Percentiles rank a stretch among this genome's conserved stretches.
Conservation (phyloP, 2,329 filamentous ascomycete genomes). For the Cercospora sesami region DNA sequence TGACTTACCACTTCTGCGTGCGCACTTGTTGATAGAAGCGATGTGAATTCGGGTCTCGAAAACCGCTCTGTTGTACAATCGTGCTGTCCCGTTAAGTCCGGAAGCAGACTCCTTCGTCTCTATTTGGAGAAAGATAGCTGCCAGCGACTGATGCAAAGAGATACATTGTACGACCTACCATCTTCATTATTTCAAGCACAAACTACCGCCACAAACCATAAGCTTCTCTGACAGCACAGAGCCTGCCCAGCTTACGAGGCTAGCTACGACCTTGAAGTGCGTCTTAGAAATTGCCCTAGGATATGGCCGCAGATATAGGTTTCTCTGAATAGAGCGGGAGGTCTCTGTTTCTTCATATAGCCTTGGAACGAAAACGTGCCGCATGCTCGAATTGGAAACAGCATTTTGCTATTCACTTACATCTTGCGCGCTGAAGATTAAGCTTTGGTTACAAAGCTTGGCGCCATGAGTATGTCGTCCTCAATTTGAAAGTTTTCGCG, state of each 20-base stretch:
- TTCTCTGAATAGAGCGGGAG: too few relatives aligned
- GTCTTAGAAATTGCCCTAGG: too few relatives aligned
- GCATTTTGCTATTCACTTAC: neutral
- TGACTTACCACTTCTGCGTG: neutral
- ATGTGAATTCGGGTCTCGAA: neutral
- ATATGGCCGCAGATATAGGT: too few relatives aligned
- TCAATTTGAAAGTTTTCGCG: neutral
- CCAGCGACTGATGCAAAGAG: too few relatives aligned
- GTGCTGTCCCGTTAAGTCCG: neutral
- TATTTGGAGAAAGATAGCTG: neutral
- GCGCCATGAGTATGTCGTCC: neutral
- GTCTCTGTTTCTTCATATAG: too few relatives aligned
- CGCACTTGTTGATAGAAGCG: neutral
- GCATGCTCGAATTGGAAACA: neutral
- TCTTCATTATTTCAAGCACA: too few relatives aligned
- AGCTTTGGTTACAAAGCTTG: neutral
- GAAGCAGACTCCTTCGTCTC: neutral
- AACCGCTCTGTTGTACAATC: neutral
- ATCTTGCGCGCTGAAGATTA: neutral
- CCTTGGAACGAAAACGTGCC: neutral
- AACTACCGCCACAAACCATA: too few relatives aligned
- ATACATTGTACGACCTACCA: too few relatives aligned
- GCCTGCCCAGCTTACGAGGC: too few relatives aligned
- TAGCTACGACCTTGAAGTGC: too few relatives aligned
- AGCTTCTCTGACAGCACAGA: too few relatives aligned